Percentiles rank a stretch among this genome's conserved stretches.
phyloP scores from a whole-genome alignment of 2,329 filamentous ascomycete species.

The Penicillium verrucosum region DNA sequence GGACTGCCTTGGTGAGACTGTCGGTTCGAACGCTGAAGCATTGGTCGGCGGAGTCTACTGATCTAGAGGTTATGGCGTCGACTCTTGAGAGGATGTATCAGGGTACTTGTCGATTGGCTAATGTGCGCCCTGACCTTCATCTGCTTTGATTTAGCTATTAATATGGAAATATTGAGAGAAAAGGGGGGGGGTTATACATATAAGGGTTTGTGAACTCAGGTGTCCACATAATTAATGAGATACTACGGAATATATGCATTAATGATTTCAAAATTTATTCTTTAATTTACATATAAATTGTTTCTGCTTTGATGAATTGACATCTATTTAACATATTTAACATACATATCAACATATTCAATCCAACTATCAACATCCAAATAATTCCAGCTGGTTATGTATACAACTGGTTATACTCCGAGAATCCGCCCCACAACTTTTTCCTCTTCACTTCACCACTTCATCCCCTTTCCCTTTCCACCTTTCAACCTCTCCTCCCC shows the following conservation, averaged over 20 bases:
- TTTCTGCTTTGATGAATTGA: not conserved
- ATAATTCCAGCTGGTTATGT: not conserved
- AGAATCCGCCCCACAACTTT: conserved; percentile 7
- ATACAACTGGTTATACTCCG: conserved; percentile 3
- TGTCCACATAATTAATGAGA: not conserved
- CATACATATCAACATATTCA: not conserved
- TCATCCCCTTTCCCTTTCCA: not conserved
- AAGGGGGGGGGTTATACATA: not conserved
- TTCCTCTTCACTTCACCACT: not conserved
- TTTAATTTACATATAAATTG: not conserved
- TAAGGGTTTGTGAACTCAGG: not conserved
- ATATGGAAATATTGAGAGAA: not conserved
- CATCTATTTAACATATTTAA: not conserved
- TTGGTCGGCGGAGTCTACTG: conserved; percentile 19
- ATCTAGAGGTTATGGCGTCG: conserved; percentile 20
- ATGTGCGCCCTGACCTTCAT: conserved; percentile 12
- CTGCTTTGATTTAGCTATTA: not conserved
- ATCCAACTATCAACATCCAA: not conserved
- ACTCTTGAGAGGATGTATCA: conserved; percentile 24
- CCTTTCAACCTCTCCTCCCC: not conserved
- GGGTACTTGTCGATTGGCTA: conserved; percentile 21
- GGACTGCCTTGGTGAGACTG: conserved; percentile 19
- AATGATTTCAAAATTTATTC: not conserved
- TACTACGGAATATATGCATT: not conserved
- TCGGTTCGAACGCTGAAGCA: conserved; percentile 17